Percentiles rank a stretch among this genome's conserved stretches.
These are phyloP conservation scores for Cercospora brassicicola DNA, from an alignment of 2,329 filamentous ascomycete genomes.

Conservation along the genomic window DNA sequence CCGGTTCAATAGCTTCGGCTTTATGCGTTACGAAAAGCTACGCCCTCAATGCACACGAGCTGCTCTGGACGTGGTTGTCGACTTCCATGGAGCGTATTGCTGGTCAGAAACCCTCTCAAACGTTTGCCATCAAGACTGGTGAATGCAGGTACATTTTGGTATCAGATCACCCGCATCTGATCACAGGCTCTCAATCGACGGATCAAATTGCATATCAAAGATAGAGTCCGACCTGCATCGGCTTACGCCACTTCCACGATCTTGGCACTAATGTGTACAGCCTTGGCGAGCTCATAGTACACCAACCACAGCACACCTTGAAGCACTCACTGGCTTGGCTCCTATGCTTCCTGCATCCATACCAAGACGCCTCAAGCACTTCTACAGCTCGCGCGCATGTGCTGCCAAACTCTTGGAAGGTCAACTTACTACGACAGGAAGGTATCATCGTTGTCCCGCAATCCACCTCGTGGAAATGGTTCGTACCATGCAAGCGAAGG, in stretches of 20 bases:
- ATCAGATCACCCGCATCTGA: not conserved
- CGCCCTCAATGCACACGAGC: not conserved
- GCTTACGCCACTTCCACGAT: not conserved
- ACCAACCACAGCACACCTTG: not conserved
- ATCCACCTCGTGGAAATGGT: slow-evolving; percentile 2
- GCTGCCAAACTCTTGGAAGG: slow-evolving; percentile 13
- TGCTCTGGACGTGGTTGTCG: not conserved
- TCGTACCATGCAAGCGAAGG: slow-evolving; percentile 1
- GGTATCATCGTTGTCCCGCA: slow-evolving; percentile 15
- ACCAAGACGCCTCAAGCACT: slow-evolving; percentile 5
- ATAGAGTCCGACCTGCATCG: not conserved
- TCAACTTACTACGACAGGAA: slow-evolving; percentile 21
- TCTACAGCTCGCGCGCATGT: not conserved
- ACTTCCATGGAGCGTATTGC: not conserved
- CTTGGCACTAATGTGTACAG: slow-evolving; percentile 7
- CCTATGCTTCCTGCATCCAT: not conserved
- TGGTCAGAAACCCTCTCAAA: not conserved
- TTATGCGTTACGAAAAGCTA: not conserved
- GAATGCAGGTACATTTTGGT: not conserved
- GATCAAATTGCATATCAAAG: not conserved
- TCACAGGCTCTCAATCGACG: not conserved
- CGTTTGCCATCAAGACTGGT: not conserved
- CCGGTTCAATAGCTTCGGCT: not conserved
- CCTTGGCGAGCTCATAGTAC: slow-evolving; percentile 3
- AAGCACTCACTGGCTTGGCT: not conserved